These are phyloP conservation scores for Pigoraptor vietnamica DNA, from an alignment of 78 protist genomes.

Conservation along the genomic window DNA sequence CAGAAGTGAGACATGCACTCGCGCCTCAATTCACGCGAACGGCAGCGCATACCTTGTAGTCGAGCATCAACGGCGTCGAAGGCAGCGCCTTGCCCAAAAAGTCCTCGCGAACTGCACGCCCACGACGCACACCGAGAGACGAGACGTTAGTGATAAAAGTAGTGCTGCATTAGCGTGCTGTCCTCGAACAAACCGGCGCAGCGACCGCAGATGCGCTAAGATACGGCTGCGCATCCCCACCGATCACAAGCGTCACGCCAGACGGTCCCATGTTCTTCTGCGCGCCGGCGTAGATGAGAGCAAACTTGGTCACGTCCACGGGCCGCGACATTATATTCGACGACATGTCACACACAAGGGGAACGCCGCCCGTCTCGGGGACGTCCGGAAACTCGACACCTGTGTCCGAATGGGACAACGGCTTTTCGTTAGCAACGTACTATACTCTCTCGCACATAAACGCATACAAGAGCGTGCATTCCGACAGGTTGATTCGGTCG, in stretches of 20 bases:
- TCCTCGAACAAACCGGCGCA: no score
- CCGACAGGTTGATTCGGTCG: no score
- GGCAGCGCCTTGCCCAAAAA: constrained; percentile 42
- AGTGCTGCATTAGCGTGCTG: no score
- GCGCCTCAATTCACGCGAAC: not conserved
- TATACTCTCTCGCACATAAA: no score
- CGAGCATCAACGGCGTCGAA: constrained; percentile 39
- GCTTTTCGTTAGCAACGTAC: no score
- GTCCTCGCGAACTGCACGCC: constrained; percentile 56
- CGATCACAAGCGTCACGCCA: constrained; percentile 74
- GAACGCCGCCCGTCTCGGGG: constrained; percentile 59
- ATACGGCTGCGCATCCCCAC: constrained; percentile 4
- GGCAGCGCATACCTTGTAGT: constrained; percentile 31
- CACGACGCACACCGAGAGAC: no score
- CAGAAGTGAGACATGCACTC: not conserved
- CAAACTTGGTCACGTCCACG: constrained; percentile 88
- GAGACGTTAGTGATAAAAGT: no score
- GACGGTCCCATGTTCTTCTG: constrained; percentile 92
- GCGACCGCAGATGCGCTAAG: not conserved
- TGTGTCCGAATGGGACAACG: constrained; percentile 1
- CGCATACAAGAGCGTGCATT: no score
- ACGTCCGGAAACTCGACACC: constrained; percentile 40
- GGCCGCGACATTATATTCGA: constrained; percentile 82
- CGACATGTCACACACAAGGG: constrained; percentile 88
- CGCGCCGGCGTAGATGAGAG: constrained; percentile 89